phyloP scores from a whole-genome alignment of 345 rosid genomes.

The Rhodamnia argentea region DNA sequence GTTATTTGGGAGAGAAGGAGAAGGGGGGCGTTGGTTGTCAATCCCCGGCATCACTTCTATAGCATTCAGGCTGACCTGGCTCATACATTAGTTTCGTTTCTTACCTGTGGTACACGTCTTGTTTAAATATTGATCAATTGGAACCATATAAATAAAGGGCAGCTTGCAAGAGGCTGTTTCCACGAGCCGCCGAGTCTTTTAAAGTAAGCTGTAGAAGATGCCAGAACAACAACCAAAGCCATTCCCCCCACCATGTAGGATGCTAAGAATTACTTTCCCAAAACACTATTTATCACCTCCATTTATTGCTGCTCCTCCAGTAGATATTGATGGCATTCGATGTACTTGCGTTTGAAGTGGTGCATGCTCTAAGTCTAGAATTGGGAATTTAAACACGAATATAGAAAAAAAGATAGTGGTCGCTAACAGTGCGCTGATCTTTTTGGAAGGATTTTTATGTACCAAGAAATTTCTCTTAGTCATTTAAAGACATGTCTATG shows the following conservation, averaged over 20 bases:
- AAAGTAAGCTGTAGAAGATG: not conserved
- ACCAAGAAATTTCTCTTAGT: not conserved
- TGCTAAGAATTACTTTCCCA: not conserved
- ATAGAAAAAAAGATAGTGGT: not conserved
- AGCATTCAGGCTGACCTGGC: not conserved
- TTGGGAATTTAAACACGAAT: not conserved
- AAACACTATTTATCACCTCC: not conserved
- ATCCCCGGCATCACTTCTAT: not conserved
- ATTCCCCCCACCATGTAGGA: not conserved
- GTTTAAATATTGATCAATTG: too few relatives aligned
- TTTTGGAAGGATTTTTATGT: not conserved
- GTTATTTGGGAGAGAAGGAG: too few relatives aligned
- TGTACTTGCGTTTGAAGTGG: not conserved
- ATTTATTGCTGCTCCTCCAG: too few relatives aligned
- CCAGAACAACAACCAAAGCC: not conserved
- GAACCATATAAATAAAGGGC: not conserved
- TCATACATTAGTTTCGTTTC: too few relatives aligned
- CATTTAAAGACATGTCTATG: not conserved
- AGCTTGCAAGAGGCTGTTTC: not conserved
- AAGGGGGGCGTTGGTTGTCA: too few relatives aligned
- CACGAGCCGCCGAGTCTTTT: not conserved
- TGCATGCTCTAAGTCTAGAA: not conserved
- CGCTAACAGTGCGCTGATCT: rapidly evolving
- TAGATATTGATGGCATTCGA: not conserved
- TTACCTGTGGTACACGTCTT: too few relatives aligned